These are phyloP conservation scores for Orbilia javanica DNA, from an alignment of 2,329 filamentous ascomycete species.

Conservation along the genomic window DNA sequence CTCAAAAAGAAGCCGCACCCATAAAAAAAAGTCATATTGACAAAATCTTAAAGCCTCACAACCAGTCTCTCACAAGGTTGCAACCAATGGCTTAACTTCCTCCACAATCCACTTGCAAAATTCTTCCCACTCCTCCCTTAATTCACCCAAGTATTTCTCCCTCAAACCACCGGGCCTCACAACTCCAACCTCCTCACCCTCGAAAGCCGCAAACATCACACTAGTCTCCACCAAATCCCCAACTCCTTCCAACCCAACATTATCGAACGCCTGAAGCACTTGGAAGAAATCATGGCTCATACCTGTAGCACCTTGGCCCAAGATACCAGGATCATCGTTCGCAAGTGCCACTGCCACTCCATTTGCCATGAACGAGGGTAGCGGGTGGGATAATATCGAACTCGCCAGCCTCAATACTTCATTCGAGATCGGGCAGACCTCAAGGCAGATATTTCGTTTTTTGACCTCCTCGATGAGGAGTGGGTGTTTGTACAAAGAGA, in stretches of 20 bases:
- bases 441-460: conserved; percentile 86
- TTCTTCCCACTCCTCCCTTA: conserved; percentile 84
- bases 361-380: conserved; percentile 85
- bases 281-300: conserved; percentile 97
- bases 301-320: conserved; percentile 83
- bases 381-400: conserved; percentile 80
- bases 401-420: conserved; percentile 84
- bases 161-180: conserved; percentile 81
- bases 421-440: conserved; percentile 91
- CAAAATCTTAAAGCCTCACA: neutral
- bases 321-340: conserved; percentile 90
- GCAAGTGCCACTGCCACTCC: conserved; percentile 86
- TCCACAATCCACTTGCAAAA: conserved; percentile 84
- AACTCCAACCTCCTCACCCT: conserved; percentile 82
- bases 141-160: conserved; percentile 79
- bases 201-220: conserved; percentile 87
- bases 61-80: conserved; percentile 20
- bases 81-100: conserved; percentile 40
- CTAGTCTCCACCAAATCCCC: conserved; percentile 92
- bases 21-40: neutral
- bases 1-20: neutral
- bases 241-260: conserved; percentile 86
- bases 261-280: conserved; percentile 89
- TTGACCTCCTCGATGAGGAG: conserved; percentile 89
- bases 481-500: conserved; percentile 90